A percentile compares a stretch with the other conserved stretches of the same genome.
Conservation (phyloP, 345 rosid species). For the Corymbia maculata region DNA sequence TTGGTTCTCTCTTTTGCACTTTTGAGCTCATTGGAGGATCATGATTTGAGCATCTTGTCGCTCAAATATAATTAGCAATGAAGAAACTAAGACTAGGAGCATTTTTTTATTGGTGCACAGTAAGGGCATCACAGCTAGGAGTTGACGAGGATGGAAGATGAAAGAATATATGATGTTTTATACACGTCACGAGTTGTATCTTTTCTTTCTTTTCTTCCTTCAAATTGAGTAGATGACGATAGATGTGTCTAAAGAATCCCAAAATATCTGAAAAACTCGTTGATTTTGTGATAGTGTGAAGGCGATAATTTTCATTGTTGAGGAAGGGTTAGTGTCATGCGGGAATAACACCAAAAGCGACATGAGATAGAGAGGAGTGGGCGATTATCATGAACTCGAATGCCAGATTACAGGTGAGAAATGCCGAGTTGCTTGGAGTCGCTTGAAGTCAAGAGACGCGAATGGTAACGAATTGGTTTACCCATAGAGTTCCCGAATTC, state of each 20-base stretch:
- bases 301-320: background rate
- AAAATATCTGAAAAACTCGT: background rate
- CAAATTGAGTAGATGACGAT: background rate
- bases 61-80: background rate
- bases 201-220: background rate
- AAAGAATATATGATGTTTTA: background rate
- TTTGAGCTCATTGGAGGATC: background rate
- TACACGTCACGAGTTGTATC: background rate
- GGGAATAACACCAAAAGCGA: background rate
- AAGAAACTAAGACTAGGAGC: background rate
- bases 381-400: background rate
- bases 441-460: background rate
- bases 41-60: background rate
- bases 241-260: background rate
- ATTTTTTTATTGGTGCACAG: background rate
- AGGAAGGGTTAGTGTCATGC: background rate
- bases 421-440: background rate
- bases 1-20: background rate
- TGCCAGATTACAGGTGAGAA: background rate
- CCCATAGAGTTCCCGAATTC: background rate
- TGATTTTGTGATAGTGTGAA: background rate
- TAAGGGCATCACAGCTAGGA: background rate
- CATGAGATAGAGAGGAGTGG: background rate
- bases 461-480: background rate
- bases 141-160: background rate